A percentile compares a stretch with the other conserved stretches of the same genome.
phyloP scores from a whole-genome alignment of 1,139 yeast genomes.

The Yamadazyma dendronema region DNA sequence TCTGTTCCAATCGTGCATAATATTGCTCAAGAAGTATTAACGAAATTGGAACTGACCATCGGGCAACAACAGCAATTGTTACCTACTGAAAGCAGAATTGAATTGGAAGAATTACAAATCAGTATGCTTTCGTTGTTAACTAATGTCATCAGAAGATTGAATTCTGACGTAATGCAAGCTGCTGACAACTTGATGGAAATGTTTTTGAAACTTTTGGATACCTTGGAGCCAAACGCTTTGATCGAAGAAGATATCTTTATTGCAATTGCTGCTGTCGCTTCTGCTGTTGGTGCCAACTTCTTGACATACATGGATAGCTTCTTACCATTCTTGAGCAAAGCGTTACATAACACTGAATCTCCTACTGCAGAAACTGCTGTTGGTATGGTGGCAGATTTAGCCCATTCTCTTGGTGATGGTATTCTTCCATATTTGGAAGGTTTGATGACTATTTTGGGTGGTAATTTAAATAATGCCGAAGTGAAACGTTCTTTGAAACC shows the following conservation, averaged over 20 bases:
- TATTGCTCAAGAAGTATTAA: constrained; percentile 72
- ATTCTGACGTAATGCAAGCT: constrained; percentile 60
- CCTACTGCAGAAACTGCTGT: constrained; percentile 86
- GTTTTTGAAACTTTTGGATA: constrained; percentile 65
- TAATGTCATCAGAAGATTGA: constrained; percentile 82
- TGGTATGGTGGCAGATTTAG: constrained; percentile 93
- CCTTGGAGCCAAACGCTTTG: constrained; percentile 66
- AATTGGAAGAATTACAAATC: constrained; percentile 85
- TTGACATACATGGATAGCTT: constrained; percentile 76
- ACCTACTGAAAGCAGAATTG: constrained; percentile 67
- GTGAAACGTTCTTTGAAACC: constrained; percentile 84
- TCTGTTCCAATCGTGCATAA: constrained; percentile 67
- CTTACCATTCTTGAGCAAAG: constrained; percentile 75
- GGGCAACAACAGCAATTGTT: constrained; percentile 50
- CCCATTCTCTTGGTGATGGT: constrained; percentile 80
- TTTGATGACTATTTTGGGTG: constrained; percentile 79
- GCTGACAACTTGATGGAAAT: constrained; percentile 84
- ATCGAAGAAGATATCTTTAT: constrained; percentile 94
- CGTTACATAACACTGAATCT: constrained; percentile 78
- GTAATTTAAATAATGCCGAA: constrained; percentile 60
- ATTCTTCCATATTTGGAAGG: constrained; percentile 75
- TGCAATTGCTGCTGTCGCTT: constrained; percentile 87
- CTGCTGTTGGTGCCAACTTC: constrained; percentile 70
- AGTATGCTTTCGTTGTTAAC: constrained; percentile 85
- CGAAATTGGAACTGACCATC: constrained; percentile 56